phyloP scores from a whole-genome alignment of 768 basidiomycete genomes.

The Rhodocollybia butyracea region DNA sequence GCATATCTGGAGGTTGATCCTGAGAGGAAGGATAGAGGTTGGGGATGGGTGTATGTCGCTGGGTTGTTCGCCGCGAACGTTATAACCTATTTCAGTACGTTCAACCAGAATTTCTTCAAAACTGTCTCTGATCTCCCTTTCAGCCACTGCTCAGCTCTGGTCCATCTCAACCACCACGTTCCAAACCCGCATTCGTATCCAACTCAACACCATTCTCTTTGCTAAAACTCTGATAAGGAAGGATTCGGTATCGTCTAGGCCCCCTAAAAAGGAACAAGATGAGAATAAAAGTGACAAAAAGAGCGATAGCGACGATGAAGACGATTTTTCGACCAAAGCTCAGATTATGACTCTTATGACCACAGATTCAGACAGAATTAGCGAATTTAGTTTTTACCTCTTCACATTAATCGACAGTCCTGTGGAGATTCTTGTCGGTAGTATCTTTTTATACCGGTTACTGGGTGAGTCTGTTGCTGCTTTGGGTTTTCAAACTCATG shows the following conservation, averaged over 20 bases:
- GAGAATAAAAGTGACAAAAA: conserved; percentile 12
- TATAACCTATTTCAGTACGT: conserved; percentile 39
- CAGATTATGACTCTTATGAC: conserved; percentile 97
- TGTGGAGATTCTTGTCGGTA: conserved; percentile 73
- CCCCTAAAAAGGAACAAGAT: conserved; percentile 17
- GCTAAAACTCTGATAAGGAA: conserved; percentile 86
- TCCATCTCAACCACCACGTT: conserved; percentile 64
- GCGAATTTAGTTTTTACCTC: conserved; percentile 79
- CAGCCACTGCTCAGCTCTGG: conserved; percentile 71
- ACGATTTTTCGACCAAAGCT: conserved; percentile 63
- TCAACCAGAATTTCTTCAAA: background rate
- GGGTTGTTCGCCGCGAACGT: conserved; percentile 47
- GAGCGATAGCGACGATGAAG: conserved; percentile 44
- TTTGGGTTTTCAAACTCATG: background rate
- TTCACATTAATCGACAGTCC: conserved; percentile 78
- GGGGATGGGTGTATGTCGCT: conserved; percentile 64
- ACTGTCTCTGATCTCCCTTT: background rate
- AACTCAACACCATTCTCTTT: conserved; percentile 82
- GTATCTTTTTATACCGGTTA: conserved; percentile 71
- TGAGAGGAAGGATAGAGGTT: conserved; percentile 40
- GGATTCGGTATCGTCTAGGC: conserved; percentile 68
- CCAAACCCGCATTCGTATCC: conserved; percentile 67
- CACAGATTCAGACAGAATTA: conserved; percentile 87
- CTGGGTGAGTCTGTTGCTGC: conserved; percentile 46
- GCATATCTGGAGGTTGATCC: conserved; percentile 55